Percentiles rank a stretch among this genome's conserved stretches.
These are phyloP conservation scores for Pestalotiopsis sp. DNA, from an alignment of 2,329 filamentous ascomycete genomes.

Conservation along the genomic window DNA sequence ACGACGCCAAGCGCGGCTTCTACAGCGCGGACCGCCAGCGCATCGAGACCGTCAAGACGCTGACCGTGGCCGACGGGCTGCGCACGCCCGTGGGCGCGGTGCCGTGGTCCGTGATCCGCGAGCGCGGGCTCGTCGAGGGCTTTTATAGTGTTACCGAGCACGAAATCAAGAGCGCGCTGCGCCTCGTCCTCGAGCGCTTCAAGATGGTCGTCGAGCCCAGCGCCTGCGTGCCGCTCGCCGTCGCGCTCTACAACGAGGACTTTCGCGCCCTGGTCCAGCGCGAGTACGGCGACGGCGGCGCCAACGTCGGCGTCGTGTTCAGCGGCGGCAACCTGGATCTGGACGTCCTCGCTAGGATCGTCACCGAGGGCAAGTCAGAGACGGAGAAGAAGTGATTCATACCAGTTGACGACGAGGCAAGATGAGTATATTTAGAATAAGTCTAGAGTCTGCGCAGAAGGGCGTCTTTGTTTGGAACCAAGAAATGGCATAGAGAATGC, in stretches of 20 bases:
- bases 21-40: slow-evolving; percentile 55
- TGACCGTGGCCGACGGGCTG: slow-evolving; percentile 89
- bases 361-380: not conserved
- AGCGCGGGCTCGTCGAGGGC: slow-evolving; percentile 68
- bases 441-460: too few relatives aligned
- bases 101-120: slow-evolving; percentile 79
- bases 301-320: slow-evolving; percentile 68
- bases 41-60: slow-evolving; percentile 69
- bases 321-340: slow-evolving; percentile 64
- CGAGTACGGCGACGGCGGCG: slow-evolving; percentile 73
- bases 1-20: slow-evolving; percentile 78
- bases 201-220: slow-evolving; percentile 92
- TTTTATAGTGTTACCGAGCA: slow-evolving; percentile 79
- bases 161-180: slow-evolving; percentile 78
- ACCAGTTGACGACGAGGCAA: too few relatives aligned
- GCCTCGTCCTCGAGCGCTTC: slow-evolving; percentile 80
- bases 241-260: slow-evolving; percentile 82
- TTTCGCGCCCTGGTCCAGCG: slow-evolving; percentile 72
- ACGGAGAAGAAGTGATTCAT: not conserved
- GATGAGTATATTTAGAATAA: not conserved
- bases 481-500: too few relatives aligned
- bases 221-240: slow-evolving; percentile 81
- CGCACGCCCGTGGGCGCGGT: slow-evolving; percentile 78
- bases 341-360: slow-evolving; percentile 42
- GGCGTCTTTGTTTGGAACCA: too few relatives aligned